Percentiles rank a stretch among this genome's conserved stretches.
These are phyloP conservation scores for Sequoiadendron giganteum DNA, from an alignment of 75 land plant species.

Conservation along the genomic window DNA sequence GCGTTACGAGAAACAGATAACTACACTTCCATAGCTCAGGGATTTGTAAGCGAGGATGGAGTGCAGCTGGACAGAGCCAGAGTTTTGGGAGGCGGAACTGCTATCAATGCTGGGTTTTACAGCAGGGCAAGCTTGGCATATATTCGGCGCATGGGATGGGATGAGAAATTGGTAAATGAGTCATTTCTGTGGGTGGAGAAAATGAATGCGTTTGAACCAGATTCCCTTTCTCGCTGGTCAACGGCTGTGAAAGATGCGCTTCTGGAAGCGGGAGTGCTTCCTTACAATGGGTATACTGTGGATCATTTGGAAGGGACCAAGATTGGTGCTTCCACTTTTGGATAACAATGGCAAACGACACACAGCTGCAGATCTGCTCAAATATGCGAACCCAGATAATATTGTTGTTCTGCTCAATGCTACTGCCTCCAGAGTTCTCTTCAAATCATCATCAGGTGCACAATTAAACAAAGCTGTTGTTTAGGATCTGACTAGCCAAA, in stretches of 20 bases:
- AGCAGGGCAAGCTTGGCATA: conserved; percentile 57
- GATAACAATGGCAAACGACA: conserved; percentile 58
- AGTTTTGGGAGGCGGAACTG: conserved; percentile 82
- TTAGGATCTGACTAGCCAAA: too few species aligned
- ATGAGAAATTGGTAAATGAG: conserved; percentile 50
- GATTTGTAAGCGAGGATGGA: conserved; percentile 77
- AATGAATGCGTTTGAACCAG: conserved; percentile 53
- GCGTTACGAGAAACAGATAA: conserved; percentile 29
- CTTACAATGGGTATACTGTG: conserved; percentile 66
- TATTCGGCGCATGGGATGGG: conserved; percentile 45
- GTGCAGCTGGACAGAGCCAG: conserved; percentile 68
- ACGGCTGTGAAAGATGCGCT: conserved; percentile 60
- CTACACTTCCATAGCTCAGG: conserved; percentile 55
- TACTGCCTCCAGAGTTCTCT: conserved; percentile 49
- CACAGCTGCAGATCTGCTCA: conserved; percentile 76
- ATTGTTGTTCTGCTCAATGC: conserved; percentile 63
- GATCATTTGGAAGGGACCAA: conserved; percentile 78
- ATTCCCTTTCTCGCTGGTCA: conserved; percentile 45
- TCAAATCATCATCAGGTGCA: conserved; percentile 4
- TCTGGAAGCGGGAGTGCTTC: conserved; percentile 64
- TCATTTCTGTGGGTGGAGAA: conserved; percentile 82
- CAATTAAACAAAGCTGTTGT: too few species aligned
- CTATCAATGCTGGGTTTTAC: conserved; percentile 88
- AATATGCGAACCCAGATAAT: conserved; percentile 34
- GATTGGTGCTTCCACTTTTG: conserved; percentile 79